phyloP scores from a whole-genome alignment of 768 basidiomycete genomes.

The Gymnopilus junonius region DNA sequence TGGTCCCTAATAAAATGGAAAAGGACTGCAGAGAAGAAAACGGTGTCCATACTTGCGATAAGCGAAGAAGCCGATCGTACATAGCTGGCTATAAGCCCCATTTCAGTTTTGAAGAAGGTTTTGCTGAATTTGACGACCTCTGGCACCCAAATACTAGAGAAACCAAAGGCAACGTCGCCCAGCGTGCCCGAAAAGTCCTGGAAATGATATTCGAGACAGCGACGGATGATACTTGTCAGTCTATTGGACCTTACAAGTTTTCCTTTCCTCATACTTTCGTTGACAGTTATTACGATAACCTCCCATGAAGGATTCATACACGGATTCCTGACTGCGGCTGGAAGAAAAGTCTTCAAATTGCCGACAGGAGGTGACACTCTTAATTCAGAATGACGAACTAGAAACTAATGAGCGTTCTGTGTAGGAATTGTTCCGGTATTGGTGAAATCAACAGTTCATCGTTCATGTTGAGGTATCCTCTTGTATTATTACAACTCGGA shows the following conservation, averaged over 20 bases:
- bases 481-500: too few relatives aligned
- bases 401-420: not conserved
- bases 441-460: too few relatives aligned
- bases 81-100: constrained; percentile 53
- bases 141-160: constrained; percentile 67
- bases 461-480: too few relatives aligned
- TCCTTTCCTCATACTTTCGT: not conserved
- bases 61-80: constrained; percentile 52
- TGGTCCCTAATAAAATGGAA: not conserved
- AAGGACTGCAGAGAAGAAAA: constrained; percentile 72
- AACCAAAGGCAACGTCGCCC: constrained; percentile 44
- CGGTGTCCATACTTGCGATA: constrained; percentile 75
- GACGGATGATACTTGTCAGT: constrained; percentile 48
- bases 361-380: constrained; percentile 73
- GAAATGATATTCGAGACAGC: constrained; percentile 57
- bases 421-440: not conserved
- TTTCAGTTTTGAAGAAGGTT: constrained; percentile 57
- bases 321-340: constrained; percentile 53
- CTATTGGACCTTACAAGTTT: not conserved
- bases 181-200: constrained; percentile 53
- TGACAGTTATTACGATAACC: constrained; percentile 67
- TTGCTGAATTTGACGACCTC: constrained; percentile 67
- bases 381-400: too few relatives aligned
- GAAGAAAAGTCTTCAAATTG: constrained; percentile 46
- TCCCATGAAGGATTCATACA: constrained; percentile 68